A percentile compares a stretch with the other conserved stretches of the same genome.
Conservation (phyloP, 345 rosid species). For the Arabis hirsuta region DNA sequence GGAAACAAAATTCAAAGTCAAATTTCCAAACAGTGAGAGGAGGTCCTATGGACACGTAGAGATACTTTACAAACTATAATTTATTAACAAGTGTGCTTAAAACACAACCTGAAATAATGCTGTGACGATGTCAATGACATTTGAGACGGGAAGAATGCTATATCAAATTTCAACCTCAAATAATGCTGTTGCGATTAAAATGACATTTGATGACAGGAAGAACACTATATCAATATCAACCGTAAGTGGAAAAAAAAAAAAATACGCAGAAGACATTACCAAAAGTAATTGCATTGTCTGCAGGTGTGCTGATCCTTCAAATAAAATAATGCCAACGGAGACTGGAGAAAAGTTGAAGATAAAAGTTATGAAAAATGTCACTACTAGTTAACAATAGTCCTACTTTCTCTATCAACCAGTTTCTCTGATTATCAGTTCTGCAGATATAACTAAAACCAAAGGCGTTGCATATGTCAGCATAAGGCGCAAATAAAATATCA, state of each 20-base stretch:
- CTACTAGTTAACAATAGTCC: slow-evolving; percentile 6
- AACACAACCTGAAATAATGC: no score
- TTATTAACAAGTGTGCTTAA: slow-evolving; percentile 13
- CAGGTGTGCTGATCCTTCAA: slow-evolving; percentile 94
- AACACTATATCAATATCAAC: slow-evolving; percentile 24
- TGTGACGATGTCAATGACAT: no score
- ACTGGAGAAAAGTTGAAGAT: slow-evolving; percentile 56
- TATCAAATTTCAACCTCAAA: no score
- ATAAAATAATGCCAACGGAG: slow-evolving; percentile 91
- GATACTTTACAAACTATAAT: slow-evolving; percentile 12
- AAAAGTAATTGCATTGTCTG: slow-evolving; percentile 83
- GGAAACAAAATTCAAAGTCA: background rate
- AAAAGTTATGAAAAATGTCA: slow-evolving; percentile 32
- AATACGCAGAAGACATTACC: slow-evolving; percentile 54
- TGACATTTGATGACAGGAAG: slow-evolving; percentile 23
- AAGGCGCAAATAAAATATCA: background rate
- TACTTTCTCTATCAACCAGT: slow-evolving; percentile 21
- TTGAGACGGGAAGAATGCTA: no score
- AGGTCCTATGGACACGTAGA: slow-evolving; percentile 21
- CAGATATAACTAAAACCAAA: background rate
- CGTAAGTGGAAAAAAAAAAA: slow-evolving; percentile 12
- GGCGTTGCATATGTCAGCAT: no score
- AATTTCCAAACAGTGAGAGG: slow-evolving; percentile 15
- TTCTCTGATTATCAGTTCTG: slow-evolving; percentile 5
- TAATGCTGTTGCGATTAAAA: slow-evolving; percentile 17